phyloP scores from a whole-genome alignment of 257 asterid genomes.

The Paulownia fortunei region DNA sequence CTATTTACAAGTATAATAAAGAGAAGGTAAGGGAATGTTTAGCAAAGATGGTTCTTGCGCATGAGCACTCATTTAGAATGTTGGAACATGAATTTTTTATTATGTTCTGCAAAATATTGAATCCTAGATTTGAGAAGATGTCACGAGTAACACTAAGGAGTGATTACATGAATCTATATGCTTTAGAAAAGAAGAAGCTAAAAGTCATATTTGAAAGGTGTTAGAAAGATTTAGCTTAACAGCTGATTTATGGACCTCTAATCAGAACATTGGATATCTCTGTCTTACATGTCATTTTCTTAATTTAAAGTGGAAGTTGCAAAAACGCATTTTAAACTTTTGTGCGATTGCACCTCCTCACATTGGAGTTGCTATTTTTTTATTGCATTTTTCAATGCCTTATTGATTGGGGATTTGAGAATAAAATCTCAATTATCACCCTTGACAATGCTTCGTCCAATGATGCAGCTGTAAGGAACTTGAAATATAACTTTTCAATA shows the following conservation, averaged over 20 bases:
- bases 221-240: too few species aligned
- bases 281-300: too few species aligned
- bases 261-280: too few species aligned
- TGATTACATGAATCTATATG: slow-evolving; percentile 16
- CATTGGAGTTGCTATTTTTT: too few species aligned
- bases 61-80: slow-evolving; percentile 24
- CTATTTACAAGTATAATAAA: slow-evolving; percentile 18
- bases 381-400: slow-evolving; percentile 3
- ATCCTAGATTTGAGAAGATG: too few species aligned
- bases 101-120: slow-evolving; percentile 10
- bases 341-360: too few species aligned
- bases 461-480: too few species aligned
- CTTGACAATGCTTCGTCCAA: not conserved
- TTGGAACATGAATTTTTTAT: slow-evolving; percentile 19
- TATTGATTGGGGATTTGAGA: slow-evolving; percentile 19
- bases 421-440: not conserved
- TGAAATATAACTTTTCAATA: too few species aligned
- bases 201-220: too few species aligned
- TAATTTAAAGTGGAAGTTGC: slow-evolving; percentile 1
- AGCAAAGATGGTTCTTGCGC: not conserved
- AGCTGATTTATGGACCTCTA: too few species aligned
- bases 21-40: slow-evolving; percentile 9
- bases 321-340: not conserved
- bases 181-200: too few species aligned
- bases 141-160: too few species aligned